phyloP scores from a whole-genome alignment of 768 basidiomycete genomes.

The Lactarius sanguifluus region DNA sequence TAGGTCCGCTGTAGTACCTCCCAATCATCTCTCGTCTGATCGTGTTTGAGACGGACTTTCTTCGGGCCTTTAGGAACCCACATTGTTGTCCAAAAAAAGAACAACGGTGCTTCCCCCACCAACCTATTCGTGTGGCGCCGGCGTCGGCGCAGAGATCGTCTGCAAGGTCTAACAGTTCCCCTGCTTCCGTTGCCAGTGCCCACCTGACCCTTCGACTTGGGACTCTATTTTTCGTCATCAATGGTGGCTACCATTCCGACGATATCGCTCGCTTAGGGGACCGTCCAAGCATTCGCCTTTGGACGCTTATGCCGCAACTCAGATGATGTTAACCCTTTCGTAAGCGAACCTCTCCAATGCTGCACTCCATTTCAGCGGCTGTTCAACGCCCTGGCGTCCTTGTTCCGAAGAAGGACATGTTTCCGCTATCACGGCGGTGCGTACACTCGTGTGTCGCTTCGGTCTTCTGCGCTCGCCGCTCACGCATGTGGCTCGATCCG shows the following conservation, averaged over 20 bases:
- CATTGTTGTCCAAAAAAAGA: conserved; percentile 1
- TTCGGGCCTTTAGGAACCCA: conserved; percentile 11
- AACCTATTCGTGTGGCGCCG: conserved; percentile 20
- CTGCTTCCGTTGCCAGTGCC: neutral
- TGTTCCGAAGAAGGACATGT: conserved; percentile 9
- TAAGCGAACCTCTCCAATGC: neutral
- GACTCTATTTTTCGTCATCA: neutral
- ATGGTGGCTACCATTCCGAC: conserved; percentile 12
- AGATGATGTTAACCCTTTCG: conserved; percentile 8
- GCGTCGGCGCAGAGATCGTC: neutral
- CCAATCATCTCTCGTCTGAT: conserved; percentile 7
- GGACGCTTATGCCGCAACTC: neutral
- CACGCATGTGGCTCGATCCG: conserved; percentile 14
- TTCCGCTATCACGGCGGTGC: neutral
- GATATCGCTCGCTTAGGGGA: conserved; percentile 15
- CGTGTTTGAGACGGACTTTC: conserved; percentile 15
- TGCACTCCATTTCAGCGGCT: conserved; percentile 9
- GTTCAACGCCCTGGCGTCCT: conserved; percentile 5
- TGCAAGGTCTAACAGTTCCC: neutral
- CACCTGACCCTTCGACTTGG: neutral
- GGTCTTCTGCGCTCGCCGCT: conserved; percentile 7
- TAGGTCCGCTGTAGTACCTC: conserved; percentile 1
- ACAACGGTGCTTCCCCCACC: conserved; percentile 2
- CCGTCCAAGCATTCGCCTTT: neutral
- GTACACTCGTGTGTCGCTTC: conserved; percentile 5